Conservation (phyloP, 306 rosid species). For the Mimosa pudica region DNA sequence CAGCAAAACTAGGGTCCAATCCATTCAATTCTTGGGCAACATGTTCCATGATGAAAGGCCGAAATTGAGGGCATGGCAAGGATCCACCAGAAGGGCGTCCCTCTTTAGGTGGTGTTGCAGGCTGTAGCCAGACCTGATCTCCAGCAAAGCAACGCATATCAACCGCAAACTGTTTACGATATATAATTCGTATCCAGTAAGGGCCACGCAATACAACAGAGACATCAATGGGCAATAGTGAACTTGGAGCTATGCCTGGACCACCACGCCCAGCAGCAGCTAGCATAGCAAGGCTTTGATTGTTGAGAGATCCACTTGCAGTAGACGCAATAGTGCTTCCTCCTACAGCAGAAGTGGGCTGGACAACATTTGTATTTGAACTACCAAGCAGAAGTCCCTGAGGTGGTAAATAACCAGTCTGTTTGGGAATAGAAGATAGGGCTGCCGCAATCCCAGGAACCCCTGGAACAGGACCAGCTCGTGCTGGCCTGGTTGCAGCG, state of each 20-base stretch:
- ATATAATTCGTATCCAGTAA: conserved; percentile 94
- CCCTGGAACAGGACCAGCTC: conserved; percentile 94
- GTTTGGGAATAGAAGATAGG: conserved; percentile 77
- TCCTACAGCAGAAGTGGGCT: conserved; percentile 55
- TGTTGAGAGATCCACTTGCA: conserved; percentile 57
- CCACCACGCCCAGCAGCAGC: conserved; percentile 96
- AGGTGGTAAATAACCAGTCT: conserved; percentile 63
- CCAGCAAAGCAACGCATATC: conserved; percentile 99
- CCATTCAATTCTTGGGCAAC: conserved; percentile 98
- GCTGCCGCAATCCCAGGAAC: conserved; percentile 68
- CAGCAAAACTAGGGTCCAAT: conserved; percentile 78
- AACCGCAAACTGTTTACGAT: conserved; percentile 91
- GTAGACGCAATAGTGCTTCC: conserved; percentile 57
- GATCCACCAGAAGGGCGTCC: conserved; percentile 91
- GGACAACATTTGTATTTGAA: conserved; percentile 55
- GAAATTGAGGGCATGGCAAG: conserved; percentile 95
- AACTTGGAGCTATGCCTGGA: conserved; percentile 98
- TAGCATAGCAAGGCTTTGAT: conserved; percentile 73
- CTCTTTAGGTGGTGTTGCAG: conserved; percentile 96
- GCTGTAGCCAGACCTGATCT: conserved; percentile 99
- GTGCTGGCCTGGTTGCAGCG: conserved; percentile 97
- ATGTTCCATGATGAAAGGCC: conserved; percentile 99
- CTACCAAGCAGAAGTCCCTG: conserved; percentile 69
- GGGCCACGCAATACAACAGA: conserved; percentile 99
- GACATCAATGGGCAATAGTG: conserved; percentile 96